Evolutionary conservation across 352 stramenopile species (phyloP).

Genomic region (Phytophthora hybrid): DNA sequence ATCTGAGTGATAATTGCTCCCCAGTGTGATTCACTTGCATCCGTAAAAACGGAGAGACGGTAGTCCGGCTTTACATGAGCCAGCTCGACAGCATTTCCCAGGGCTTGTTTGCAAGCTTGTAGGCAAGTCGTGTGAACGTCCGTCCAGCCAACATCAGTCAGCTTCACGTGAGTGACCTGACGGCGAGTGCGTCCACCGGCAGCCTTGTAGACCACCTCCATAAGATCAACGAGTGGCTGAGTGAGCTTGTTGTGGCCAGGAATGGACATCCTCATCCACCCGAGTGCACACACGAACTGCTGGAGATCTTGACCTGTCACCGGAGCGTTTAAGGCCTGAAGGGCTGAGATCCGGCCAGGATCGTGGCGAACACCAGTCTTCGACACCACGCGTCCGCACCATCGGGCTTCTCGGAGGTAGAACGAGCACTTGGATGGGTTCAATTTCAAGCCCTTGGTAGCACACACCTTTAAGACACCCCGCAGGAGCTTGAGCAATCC

Average conservation of each 20-base stretch:
- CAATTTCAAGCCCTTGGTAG: background rate
- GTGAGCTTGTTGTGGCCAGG: constrained; percentile 10
- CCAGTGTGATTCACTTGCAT: constrained; percentile 16
- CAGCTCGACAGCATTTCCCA: background rate
- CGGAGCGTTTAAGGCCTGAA: background rate
- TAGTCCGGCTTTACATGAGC: background rate
- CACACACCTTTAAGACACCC: background rate
- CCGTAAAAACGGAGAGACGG: background rate
- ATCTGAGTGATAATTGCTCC: constrained; percentile 5
- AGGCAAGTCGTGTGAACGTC: background rate
- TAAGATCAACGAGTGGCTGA: background rate
- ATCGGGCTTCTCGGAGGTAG: background rate
- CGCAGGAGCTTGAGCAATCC: too few relatives aligned
- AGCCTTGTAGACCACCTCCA: constrained; percentile 11
- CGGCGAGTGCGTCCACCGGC: background rate
- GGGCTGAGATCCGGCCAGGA: background rate
- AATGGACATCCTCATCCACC: constrained; percentile 3
- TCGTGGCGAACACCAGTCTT: constrained; percentile 10
- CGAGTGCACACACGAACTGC: constrained; percentile 16
- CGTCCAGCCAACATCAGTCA: constrained; percentile 1
- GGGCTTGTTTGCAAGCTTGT: background rate
- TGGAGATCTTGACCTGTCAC: constrained; percentile 9
- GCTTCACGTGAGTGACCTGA: constrained; percentile 3
- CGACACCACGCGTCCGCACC: constrained; percentile 13
- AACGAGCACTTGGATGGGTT: background rate